Percentiles rank a stretch among this genome's conserved stretches.
Evolutionary conservation across 306 rosid species (phyloP).

Genomic region (Prunus kanzakura): DNA sequence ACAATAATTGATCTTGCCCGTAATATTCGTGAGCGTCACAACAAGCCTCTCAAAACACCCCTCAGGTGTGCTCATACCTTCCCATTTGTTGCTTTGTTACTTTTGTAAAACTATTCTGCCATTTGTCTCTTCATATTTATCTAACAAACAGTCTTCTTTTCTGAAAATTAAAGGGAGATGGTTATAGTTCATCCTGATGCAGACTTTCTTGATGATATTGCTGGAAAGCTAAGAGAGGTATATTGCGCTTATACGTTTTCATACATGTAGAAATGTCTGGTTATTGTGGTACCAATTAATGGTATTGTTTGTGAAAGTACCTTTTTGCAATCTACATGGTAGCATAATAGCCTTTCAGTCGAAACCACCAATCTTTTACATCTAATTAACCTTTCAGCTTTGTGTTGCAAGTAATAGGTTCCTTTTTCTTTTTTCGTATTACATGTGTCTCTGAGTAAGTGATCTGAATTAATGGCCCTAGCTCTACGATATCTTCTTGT

Average conservation of each 20-base stretch:
- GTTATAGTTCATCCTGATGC: constrained; percentile 88
- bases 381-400: neutral
- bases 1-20: constrained; percentile 93
- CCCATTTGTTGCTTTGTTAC: neutral
- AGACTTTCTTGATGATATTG: constrained; percentile 82
- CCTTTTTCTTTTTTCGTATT: too few species aligned
- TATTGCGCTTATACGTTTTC: neutral
- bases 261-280: neutral
- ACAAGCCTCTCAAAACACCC: constrained; percentile 90
- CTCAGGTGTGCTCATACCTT: constrained; percentile 50
- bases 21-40: constrained; percentile 92
- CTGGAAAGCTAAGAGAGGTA: constrained; percentile 78
- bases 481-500: too few species aligned
- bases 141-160: neutral
- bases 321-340: neutral
- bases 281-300: neutral
- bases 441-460: too few species aligned
- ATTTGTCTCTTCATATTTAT: neutral
- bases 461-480: too few species aligned
- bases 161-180: constrained; percentile 68
- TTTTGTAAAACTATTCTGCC: neutral
- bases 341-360: neutral
- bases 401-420: too few species aligned
- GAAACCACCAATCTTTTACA: neutral
- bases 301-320: neutral